A percentile compares a stretch with the other conserved stretches of the same genome.
Evolutionary conservation across 495 filamentous ascomycete species (phyloP).

Genomic region (Penicilliopsis zonata): DNA sequence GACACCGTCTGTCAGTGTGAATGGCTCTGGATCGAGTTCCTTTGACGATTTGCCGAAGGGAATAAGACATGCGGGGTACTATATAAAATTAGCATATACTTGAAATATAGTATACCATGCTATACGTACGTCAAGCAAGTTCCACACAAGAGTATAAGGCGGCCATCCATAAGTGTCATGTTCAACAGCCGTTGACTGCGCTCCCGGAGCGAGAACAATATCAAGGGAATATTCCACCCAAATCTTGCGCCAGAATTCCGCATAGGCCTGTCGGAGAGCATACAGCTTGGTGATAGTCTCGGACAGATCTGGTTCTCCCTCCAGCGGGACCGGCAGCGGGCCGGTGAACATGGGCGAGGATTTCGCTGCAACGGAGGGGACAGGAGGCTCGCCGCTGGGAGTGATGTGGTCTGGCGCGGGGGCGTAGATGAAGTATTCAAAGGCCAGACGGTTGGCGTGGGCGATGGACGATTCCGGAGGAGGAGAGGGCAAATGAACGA

Average conservation of each 20-base stretch:
- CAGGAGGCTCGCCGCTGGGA: conserved; percentile 11
- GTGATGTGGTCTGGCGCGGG: conserved; percentile 10
- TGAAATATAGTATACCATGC: too few relatives aligned
- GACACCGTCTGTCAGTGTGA: too few relatives aligned
- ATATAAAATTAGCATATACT: too few relatives aligned
- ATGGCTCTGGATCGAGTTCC: too few relatives aligned
- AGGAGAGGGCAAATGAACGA: conserved; percentile 20
- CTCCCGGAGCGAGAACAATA: conserved; percentile 25
- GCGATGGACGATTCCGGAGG: too few relatives aligned
- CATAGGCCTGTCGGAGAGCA: conserved; percentile 9
- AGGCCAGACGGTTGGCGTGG: conserved; percentile 6
- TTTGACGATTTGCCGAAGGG: too few relatives aligned
- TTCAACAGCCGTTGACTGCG: conserved; percentile 27
- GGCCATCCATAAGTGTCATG: conserved; percentile 34
- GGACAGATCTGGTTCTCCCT: conserved; percentile 12
- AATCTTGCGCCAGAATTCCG: conserved; percentile 18
- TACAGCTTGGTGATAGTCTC: too few relatives aligned
- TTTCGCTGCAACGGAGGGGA: conserved; percentile 9
- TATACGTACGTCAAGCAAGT: conserved; percentile 31
- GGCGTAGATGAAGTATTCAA: conserved; percentile 12
- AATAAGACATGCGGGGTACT: too few relatives aligned
- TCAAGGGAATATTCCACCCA: conserved; percentile 24
- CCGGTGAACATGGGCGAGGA: conserved; percentile 5
- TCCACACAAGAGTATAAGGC: conserved; percentile 30
- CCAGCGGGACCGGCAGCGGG: conserved; percentile 5